Base-by-base conservation (phyloP, 148 eudicot genomes). In the Euryodendron excelsum region DNA sequence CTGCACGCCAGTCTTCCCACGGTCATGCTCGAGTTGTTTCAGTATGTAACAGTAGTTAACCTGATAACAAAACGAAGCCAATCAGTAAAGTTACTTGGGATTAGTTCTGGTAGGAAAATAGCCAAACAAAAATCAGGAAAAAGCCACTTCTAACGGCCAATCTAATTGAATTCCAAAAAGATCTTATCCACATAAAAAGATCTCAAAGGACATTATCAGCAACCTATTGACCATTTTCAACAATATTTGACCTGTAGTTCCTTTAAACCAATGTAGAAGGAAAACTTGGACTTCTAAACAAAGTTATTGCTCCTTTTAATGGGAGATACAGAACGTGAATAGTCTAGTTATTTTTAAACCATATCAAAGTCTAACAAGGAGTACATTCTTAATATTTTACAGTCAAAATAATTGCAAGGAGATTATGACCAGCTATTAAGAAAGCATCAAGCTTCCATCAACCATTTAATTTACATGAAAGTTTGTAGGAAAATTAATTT, bases 11-110 rank as follows among this genome's bases (percentile, higher is more conserved):
- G 92, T 90, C 85, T 91, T 95, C 80, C 92, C 99, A 55, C 72
- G 90, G 76, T 95, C 99, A n/a, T 90, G 88, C 80, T 86, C 93
- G 14, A 78, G 86, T 77, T 89, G 91, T 80, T 81, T 88, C 80
- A 93, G 79, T 70, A 93, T 83, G 82, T 91, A 84, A 85, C 98
- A 93, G 82, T 96, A 96, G 79, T 96, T 96, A 15, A 91, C 89
- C 98, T 96, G 91, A 70, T 44, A 74, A 77, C 23, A 65, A 55
- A 78, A 33, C 41, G 50, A 59, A 45, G 27, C 21, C 23, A 72
- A n/a, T 76, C 61, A 75, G 58, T 23, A 28, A 52, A 14, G 15
- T 28, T 69, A 72, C 56, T 27, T 71, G 18, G 63, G 34, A 63
- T 65, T 55, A 34, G 1, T 60, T 63, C 11, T 25, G 27, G 4